phyloP scores from a whole-genome alignment of 1,139 yeast genomes.

The Saccharomyces hybrid region DNA sequence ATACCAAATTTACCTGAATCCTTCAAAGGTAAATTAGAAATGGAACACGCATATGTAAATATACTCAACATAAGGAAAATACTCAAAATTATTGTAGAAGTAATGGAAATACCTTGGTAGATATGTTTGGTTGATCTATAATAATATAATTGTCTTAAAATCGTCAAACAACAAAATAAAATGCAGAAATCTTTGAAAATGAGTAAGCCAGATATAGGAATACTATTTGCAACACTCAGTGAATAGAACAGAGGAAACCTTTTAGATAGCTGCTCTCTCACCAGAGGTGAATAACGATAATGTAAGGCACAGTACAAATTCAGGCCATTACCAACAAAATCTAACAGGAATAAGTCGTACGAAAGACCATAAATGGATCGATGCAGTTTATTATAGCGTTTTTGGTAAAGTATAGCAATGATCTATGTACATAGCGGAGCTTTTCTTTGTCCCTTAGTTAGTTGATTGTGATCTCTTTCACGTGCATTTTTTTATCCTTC shows the following conservation, averaged over 20 bases:
- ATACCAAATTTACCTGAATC: constrained; percentile 29
- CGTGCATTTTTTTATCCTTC: background rate
- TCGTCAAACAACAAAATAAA: constrained; percentile 6
- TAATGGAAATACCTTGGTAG: constrained; percentile 25
- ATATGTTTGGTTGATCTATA: constrained; percentile 24
- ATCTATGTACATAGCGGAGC: background rate
- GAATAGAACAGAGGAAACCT: constrained; percentile 27
- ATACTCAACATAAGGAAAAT: constrained; percentile 11
- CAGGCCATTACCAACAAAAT: constrained; percentile 11
- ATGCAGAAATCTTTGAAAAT: constrained; percentile 13
- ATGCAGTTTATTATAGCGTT: constrained; percentile 24
- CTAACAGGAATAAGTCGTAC: constrained; percentile 24
- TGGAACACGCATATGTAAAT: constrained; percentile 21
- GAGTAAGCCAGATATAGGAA: constrained; percentile 19
- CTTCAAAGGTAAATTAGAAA: constrained; percentile 12
- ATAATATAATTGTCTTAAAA: constrained; percentile 17
- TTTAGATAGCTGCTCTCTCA: constrained; percentile 14
- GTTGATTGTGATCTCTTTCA: background rate
- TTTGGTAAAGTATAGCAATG: constrained; percentile 23
- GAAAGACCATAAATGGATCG: constrained; percentile 31
- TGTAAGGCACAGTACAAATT: constrained; percentile 20
- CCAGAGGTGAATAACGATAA: constrained; percentile 20
- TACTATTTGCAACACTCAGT: constrained; percentile 4
- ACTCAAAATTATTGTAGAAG: constrained; percentile 8
- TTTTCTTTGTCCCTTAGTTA: constrained; percentile 2